phyloP scores from a whole-genome alignment of 2,329 filamentous ascomycete genomes.

The Sclerotinia borealis region DNA sequence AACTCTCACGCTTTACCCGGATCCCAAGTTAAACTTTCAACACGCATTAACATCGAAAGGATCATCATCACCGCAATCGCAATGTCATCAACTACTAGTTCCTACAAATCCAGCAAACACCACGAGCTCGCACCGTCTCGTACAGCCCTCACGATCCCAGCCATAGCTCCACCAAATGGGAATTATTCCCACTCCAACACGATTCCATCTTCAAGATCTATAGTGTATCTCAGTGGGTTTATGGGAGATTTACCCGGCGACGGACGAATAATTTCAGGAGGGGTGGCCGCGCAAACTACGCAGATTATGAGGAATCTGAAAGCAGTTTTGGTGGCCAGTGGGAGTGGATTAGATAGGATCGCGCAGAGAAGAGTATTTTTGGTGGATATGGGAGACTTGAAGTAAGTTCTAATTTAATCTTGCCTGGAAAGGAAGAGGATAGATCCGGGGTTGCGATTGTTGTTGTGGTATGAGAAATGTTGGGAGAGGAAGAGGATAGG shows the following conservation, averaged over 20 bases:
- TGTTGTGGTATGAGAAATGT: neutral
- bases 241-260: slow-evolving; percentile 7
- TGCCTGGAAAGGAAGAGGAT: neutral
- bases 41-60: neutral
- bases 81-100: slow-evolving; percentile 3
- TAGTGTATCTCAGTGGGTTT: slow-evolving; percentile 2
- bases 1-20: neutral
- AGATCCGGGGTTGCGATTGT: neutral
- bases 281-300: neutral
- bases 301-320: slow-evolving; percentile 10
- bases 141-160: slow-evolving; percentile 4
- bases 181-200: slow-evolving; percentile 4
- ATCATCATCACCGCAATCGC: neutral
- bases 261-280: slow-evolving; percentile 3
- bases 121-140: neutral
- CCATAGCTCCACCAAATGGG: neutral
- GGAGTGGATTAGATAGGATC: slow-evolving; percentile 1
- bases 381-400: slow-evolving; percentile 7
- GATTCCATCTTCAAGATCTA: neutral
- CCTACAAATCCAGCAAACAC: neutral
- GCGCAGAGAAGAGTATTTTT: slow-evolving; percentile 9
- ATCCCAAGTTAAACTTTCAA: neutral
- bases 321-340: slow-evolving; percentile 1
- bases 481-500: neutral
- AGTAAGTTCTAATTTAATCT: neutral